Evolutionary conservation across 2,329 filamentous ascomycete genomes (phyloP), one percentile per base, ranked within the genome.

Genomic region (Nemania diffusa): DNA sequence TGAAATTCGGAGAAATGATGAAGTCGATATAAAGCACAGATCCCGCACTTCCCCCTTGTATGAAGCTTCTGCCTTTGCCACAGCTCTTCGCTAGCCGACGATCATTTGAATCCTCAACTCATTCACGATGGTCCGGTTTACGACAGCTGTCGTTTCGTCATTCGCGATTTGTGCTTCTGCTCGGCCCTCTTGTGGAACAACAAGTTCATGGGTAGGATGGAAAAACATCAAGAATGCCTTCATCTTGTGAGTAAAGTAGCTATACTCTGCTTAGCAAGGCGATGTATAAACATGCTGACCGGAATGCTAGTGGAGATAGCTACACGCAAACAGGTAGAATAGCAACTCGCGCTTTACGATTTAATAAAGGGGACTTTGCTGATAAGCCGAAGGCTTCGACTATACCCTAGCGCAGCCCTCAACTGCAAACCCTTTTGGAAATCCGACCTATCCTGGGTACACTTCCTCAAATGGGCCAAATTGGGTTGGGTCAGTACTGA

Each of bases 361-460:
- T 50, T 17, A 17, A 46, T 65, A 40, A 59, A 48, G n/a, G 26
- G 58, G 5, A 52, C 24, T 48, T 52, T 48, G 29, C 44, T 67
- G 22, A 69, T 22, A 6, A 26, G n/a, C 5, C 15, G 9, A 77
- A 66, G 84, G 85, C 8, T 91, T 91, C 77, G 78, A 88, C 65
- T 78, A 84, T 48, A 82, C 78, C 11, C 80, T 81, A 24, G 77
- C 81, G 0, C 83, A 87, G 42, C 88, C 89, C 1, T 84, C 81
- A 7, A 69, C 80, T 1, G 75, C 79, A 0, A 89, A 90, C 69
- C 88, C 88, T 0, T 80, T 91, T 51, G 89, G 89, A 0, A 91
- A 91, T 72, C 89, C 89, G 0, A 69, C 79, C 0, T 87, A 85
- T 68, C 85, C 84, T 0, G 83, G 84, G 24, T 83, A 77, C 69